These are phyloP conservation scores for Acanthamoeba quina DNA, from an alignment of 208 protist species.

Conservation along the genomic window DNA sequence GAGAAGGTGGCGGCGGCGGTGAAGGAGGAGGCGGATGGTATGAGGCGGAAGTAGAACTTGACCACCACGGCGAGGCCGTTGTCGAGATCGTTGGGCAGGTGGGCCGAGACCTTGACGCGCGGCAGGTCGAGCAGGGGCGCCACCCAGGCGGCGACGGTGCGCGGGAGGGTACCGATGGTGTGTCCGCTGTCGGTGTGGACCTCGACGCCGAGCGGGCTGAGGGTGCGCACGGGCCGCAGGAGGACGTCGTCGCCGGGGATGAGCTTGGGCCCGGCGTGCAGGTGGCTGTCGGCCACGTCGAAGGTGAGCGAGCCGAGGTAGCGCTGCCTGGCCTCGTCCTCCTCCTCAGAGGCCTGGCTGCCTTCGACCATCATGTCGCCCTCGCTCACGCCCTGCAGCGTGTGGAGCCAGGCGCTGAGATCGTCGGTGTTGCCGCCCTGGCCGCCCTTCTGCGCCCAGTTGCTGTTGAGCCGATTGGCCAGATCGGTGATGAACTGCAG, in stretches of 20 bases:
- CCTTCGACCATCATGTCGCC: conserved; percentile 42
- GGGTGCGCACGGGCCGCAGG: neutral
- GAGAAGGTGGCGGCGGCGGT: neutral
- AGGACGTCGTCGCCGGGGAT: conserved; percentile 51
- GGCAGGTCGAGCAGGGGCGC: conserved; percentile 21
- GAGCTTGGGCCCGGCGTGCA: neutral
- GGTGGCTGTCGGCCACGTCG: conserved; percentile 46
- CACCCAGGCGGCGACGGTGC: conserved; percentile 8
- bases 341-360: neutral
- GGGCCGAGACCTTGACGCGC: conserved; percentile 38
- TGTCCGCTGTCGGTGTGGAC: neutral
- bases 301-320: conserved; percentile 53
- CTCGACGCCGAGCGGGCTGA: conserved; percentile 27
- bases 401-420: conserved; percentile 4
- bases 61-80: conserved; percentile 40
- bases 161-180: conserved; percentile 39
- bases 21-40: neutral
- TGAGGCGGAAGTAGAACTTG: conserved; percentile 53
- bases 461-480: conserved; percentile 35
- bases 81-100: conserved; percentile 64
- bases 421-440: neutral
- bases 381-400: neutral
- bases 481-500: conserved; percentile 53
- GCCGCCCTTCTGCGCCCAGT: conserved; percentile 45
- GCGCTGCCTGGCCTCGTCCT: neutral